A percentile compares a stretch with the other conserved stretches of the same genome.
These are phyloP conservation scores for Meyerozyma guilliermondii DNA, from an alignment of 1,139 yeast species.

Conservation along the genomic window DNA sequence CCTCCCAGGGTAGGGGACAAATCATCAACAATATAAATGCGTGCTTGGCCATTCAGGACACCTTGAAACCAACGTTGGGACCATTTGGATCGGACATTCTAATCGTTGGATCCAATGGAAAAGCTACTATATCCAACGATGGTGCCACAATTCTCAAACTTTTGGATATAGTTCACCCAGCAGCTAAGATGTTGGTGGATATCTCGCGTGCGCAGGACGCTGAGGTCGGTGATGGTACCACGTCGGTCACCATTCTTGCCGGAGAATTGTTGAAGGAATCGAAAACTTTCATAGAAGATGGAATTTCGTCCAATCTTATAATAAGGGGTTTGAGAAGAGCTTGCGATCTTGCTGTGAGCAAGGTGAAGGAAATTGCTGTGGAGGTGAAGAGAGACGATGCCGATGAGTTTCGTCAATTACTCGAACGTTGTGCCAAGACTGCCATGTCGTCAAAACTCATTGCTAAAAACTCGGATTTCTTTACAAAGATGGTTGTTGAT, in stretches of 20 bases:
- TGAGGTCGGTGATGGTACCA: slow-evolving; percentile 98
- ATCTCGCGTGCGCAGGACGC: slow-evolving; percentile 96
- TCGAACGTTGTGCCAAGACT: slow-evolving; percentile 91
- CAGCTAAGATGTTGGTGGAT: slow-evolving; percentile 92
- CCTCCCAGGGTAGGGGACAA: slow-evolving; percentile 96
- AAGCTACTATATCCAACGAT: slow-evolving; percentile 93
- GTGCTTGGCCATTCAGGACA: slow-evolving; percentile 93
- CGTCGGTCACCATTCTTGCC: slow-evolving; percentile 89
- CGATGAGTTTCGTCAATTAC: slow-evolving; percentile 63
- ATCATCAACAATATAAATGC: slow-evolving; percentile 93
- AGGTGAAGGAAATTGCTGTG: slow-evolving; percentile 70
- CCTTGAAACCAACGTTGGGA: slow-evolving; percentile 90
- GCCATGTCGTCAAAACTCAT: slow-evolving; percentile 97
- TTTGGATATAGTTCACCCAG: slow-evolving; percentile 96
- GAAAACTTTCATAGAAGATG: slow-evolving; percentile 88
- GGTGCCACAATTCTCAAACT: slow-evolving; percentile 95
- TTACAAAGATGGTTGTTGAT: slow-evolving; percentile 95
- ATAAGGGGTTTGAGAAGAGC: slow-evolving; percentile 87
- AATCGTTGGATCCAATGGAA: slow-evolving; percentile 76
- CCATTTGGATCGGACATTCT: slow-evolving; percentile 96
- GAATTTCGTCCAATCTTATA: slow-evolving; percentile 85
- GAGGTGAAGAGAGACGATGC: slow-evolving; percentile 47
- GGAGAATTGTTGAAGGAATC: slow-evolving; percentile 93
- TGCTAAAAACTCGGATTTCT: slow-evolving; percentile 78
- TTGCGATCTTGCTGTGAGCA: slow-evolving; percentile 67